Base-by-base conservation (phyloP, 257 asterid species). In the Mitragyna speciosa region DNA sequence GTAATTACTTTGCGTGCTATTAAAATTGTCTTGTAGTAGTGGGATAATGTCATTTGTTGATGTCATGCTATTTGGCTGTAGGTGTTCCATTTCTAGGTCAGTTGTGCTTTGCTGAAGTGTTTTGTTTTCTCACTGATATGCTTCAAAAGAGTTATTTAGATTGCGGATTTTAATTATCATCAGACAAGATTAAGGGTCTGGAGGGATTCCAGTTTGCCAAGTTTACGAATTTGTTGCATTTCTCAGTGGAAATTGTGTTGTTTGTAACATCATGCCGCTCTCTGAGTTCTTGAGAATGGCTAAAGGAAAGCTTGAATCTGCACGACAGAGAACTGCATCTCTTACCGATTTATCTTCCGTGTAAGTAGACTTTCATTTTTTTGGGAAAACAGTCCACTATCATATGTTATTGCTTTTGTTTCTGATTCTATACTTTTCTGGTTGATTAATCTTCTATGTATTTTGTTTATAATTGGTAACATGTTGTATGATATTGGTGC, bases 211-310 rank as follows among this genome's bases (percentile, higher is more conserved):
- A 15, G 12, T 51, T 49, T 81, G 47, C 73, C 79, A 24, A 33
- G 52, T 78, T 76, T 79, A 72, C 28, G 61, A 72, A 36, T 80
- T 48, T 39, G 26, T 70, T 64, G 72, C 68, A 63, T 66, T 69
- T 82, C 20, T 79, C 65, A 75, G 77, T 76, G 26, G 67, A 70
- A n/a, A 51, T 77, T 78, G 74, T 61, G 12, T 26, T 20, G 64
- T 63, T 70, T 83, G 68, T 82, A 71, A 71, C 84, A 79, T 66
- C 86, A 92, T 96, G 97, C 97, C 99, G 78, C 92, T 94, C 67
- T 90, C 92, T 6, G 98, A 96, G 91, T 92, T 91, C 41, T 83
- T 90, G 85, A 89, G 94, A 81, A 78, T 92, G 95, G 91, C 92
- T 76, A 86, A 90, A 76, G 91, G 90, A 72, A 90, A 90, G 81